Conservation (phyloP, 2,329 filamentous ascomycete species). For the Fusarium camptoceras region DNA sequence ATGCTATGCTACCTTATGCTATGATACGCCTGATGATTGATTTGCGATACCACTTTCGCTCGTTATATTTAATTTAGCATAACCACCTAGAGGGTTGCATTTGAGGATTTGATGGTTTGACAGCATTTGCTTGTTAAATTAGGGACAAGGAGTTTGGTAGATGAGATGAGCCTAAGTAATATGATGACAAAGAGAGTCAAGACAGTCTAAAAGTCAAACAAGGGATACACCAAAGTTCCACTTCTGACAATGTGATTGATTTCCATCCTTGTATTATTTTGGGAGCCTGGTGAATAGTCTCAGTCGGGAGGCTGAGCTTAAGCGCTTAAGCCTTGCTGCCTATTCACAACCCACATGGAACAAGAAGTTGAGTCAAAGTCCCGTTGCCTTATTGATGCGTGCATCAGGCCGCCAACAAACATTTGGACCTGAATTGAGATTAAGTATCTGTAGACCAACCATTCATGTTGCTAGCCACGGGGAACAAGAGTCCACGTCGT, state of each 20-base stretch:
- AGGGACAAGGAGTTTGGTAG: slow-evolving; percentile 42
- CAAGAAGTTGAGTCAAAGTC: slow-evolving; percentile 7
- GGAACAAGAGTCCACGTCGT: slow-evolving; percentile 16
- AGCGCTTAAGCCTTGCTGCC: slow-evolving; percentile 37
- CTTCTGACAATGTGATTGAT: slow-evolving; percentile 14
- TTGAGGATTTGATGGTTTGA: slow-evolving; percentile 17
- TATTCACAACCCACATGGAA: slow-evolving; percentile 29
- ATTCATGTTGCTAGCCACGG: slow-evolving; percentile 10
- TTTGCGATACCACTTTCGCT: slow-evolving; percentile 44
- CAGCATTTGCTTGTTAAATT: slow-evolving; percentile 36
- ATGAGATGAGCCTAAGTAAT: slow-evolving; percentile 15
- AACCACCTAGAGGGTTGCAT: slow-evolving; percentile 33
- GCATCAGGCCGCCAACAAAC: slow-evolving; percentile 24
- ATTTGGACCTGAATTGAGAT: not conserved
- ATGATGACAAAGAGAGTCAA: slow-evolving; percentile 5
- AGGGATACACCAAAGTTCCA: slow-evolving; percentile 26
- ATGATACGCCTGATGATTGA: slow-evolving; percentile 39
- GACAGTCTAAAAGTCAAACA: not conserved
- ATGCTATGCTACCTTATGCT: slow-evolving; percentile 20
- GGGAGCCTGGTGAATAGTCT: not conserved
- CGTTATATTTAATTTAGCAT: slow-evolving; percentile 29
- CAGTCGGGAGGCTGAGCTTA: slow-evolving; percentile 29
- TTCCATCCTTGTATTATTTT: not conserved
- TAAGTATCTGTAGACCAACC: not conserved
- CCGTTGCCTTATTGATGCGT: slow-evolving; percentile 3